Conservation (phyloP, 1,284 basidiomycete species). For the Ceratobasidium sp. region DNA sequence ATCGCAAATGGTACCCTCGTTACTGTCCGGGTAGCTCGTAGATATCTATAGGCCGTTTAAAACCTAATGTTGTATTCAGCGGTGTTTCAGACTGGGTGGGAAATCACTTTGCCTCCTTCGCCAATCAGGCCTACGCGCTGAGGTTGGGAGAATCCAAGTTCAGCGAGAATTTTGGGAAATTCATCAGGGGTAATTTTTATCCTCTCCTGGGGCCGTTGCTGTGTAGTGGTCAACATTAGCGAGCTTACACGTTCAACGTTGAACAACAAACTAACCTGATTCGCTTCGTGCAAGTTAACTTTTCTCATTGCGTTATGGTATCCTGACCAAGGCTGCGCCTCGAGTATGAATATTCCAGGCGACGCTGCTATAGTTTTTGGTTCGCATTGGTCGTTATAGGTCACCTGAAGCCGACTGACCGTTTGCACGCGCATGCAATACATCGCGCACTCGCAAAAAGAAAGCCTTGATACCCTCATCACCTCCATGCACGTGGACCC, state of each 20-base stretch:
- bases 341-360: slow-evolving; percentile 62
- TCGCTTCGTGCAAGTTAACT: slow-evolving; percentile 43
- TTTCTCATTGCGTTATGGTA: slow-evolving; percentile 76
- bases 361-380: neutral
- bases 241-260: neutral
- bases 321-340: slow-evolving; percentile 80
- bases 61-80: slow-evolving; percentile 23
- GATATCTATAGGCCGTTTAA: slow-evolving; percentile 19
- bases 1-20: no score
- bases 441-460: slow-evolving; percentile 65
- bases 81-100: slow-evolving; percentile 42
- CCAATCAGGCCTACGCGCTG: slow-evolving; percentile 62
- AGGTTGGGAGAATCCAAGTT: slow-evolving; percentile 62
- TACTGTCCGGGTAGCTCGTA: no score
- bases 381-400: neutral
- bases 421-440: slow-evolving; percentile 61
- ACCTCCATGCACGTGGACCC: slow-evolving; percentile 81
- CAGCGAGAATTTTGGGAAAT: slow-evolving; percentile 60
- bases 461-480: slow-evolving; percentile 70
- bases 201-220: neutral
- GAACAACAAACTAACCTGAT: neutral
- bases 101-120: slow-evolving; percentile 57
- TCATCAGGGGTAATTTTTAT: slow-evolving; percentile 54
- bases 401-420: slow-evolving; percentile 39
- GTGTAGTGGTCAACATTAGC: neutral